Evolutionary conservation across 345 rosid species (phyloP).

Genomic region (Punica granatum): DNA sequence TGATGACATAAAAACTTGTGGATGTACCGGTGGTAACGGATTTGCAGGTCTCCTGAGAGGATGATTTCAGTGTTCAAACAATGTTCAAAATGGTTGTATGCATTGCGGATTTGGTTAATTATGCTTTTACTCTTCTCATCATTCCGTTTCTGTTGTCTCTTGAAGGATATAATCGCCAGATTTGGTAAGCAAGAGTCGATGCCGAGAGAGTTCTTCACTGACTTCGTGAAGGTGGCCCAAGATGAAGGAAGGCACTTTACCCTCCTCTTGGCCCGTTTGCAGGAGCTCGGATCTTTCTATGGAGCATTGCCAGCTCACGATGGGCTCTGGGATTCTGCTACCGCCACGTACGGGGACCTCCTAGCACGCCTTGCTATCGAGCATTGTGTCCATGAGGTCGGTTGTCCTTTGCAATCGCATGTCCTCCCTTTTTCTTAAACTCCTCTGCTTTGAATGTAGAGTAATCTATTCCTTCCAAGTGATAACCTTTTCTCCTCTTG

Average conservation of each 20-base stretch:
- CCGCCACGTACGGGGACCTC: conserved; percentile 66
- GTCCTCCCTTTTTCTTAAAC: background rate
- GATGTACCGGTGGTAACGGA: background rate
- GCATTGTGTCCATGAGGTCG: conserved; percentile 91
- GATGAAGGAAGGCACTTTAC: conserved; percentile 88
- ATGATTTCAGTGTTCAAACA: no score
- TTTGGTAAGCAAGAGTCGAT: conserved; percentile 83
- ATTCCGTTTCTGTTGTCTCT: background rate
- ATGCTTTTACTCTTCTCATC: background rate
- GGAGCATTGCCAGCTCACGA: conserved; percentile 92
- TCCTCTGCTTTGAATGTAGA: background rate
- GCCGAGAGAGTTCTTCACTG: conserved; percentile 90
- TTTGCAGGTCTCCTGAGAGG: background rate
- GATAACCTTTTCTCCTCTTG: no score
- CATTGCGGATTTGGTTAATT: background rate
- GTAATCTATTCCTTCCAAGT: background rate
- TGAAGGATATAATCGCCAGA: conserved; percentile 85
- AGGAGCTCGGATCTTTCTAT: conserved; percentile 66
- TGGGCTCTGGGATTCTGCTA: conserved; percentile 86
- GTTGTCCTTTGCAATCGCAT: background rate
- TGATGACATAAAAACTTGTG: background rate
- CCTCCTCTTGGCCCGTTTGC: conserved; percentile 60
- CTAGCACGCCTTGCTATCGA: conserved; percentile 76
- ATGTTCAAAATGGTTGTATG: background rate
- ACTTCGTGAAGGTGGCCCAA: conserved; percentile 81